phyloP scores from a whole-genome alignment of 257 asterid genomes.

The Lycium ferocissimum region DNA sequence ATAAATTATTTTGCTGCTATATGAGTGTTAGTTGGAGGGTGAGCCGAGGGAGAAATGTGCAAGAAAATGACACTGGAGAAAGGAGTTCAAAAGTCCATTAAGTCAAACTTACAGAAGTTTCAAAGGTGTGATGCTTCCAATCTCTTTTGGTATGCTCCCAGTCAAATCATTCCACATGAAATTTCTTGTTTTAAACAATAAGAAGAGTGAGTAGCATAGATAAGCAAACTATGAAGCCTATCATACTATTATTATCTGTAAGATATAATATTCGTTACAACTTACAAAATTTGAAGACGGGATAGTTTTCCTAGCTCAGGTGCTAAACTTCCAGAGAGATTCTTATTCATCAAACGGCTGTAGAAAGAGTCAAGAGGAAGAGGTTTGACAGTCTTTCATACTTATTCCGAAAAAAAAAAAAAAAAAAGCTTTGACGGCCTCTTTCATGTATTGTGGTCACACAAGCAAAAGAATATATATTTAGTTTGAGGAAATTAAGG shows the following conservation, averaged over 20 bases:
- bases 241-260: not conserved
- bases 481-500: not conserved
- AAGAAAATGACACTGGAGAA: slow-evolving; percentile 16
- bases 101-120: slow-evolving; percentile 47
- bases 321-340: slow-evolving; percentile 55
- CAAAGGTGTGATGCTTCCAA: slow-evolving; percentile 44
- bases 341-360: slow-evolving; percentile 54
- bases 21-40: not conserved
- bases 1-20: not conserved
- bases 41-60: not conserved
- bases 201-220: slow-evolving; percentile 32
- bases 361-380: slow-evolving; percentile 13
- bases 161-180: slow-evolving; percentile 62
- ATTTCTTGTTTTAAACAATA: slow-evolving; percentile 38
- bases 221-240: not conserved
- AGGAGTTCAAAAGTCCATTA: slow-evolving; percentile 5
- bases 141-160: slow-evolving; percentile 57
- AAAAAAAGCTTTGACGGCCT: not conserved
- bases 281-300: slow-evolving; percentile 50
- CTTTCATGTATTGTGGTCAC: not conserved
- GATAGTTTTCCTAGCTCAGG: slow-evolving; percentile 56
- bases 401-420: not conserved
- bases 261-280: not conserved
- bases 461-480: not conserved
- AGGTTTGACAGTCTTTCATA: slow-evolving; percentile 22